phyloP scores from a whole-genome alignment of 2,329 filamentous ascomycete genomes.

The Sphaceloma murrayae region DNA sequence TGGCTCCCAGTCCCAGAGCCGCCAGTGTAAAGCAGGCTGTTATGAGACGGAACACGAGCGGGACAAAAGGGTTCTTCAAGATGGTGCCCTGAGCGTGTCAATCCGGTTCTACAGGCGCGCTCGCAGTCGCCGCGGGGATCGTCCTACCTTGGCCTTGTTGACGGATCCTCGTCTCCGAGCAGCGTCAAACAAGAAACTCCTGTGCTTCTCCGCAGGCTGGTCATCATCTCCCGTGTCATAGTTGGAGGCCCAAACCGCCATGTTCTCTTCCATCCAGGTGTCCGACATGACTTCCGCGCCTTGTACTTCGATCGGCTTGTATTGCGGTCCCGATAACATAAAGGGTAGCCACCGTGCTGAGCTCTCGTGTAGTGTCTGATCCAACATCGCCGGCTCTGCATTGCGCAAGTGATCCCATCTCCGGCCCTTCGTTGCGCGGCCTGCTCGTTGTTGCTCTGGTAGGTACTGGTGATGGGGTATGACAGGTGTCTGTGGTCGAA shows the following conservation, averaged over 20 bases:
- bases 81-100: slow-evolving; percentile 43
- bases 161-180: slow-evolving; percentile 44
- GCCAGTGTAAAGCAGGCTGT: slow-evolving; percentile 76
- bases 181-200: slow-evolving; percentile 40
- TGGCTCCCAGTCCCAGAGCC: slow-evolving; percentile 67
- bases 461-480: slow-evolving; percentile 22
- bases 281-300: slow-evolving; percentile 32
- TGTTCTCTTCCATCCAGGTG: slow-evolving; percentile 41
- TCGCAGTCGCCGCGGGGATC: slow-evolving; percentile 1
- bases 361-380: slow-evolving; percentile 27
- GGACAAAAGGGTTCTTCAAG: slow-evolving; percentile 74
- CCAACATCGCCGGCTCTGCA: slow-evolving; percentile 29
- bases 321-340: slow-evolving; percentile 30
- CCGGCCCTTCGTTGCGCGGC: slow-evolving; percentile 27
- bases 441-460: slow-evolving; percentile 22
- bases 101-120: slow-evolving; percentile 3
- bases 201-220: slow-evolving; percentile 39
- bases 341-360: slow-evolving; percentile 30
- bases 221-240: slow-evolving; percentile 50
- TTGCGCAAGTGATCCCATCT: slow-evolving; percentile 30
- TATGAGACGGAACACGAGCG: slow-evolving; percentile 69
- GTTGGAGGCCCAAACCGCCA: slow-evolving; percentile 36
- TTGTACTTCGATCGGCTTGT: slow-evolving; percentile 23
- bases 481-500: slow-evolving; percentile 18
- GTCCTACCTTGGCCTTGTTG: slow-evolving; percentile 47